These are phyloP conservation scores for Daldinia loculata DNA, from an alignment of 495 filamentous ascomycete genomes.

Conservation along the genomic window DNA sequence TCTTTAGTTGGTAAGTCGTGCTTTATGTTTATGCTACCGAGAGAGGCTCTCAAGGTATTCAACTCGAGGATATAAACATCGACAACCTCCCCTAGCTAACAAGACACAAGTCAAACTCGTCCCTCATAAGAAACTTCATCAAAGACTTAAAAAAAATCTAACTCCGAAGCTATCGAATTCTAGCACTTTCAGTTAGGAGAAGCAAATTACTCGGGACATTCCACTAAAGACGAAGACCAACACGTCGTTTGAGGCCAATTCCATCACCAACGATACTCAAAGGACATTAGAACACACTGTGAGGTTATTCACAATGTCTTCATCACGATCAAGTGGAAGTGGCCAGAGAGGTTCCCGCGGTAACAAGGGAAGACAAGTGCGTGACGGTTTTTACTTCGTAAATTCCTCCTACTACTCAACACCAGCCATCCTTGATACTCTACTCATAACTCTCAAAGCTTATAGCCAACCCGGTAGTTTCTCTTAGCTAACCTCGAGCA, in stretches of 20 bases:
- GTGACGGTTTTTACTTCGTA: conserved; percentile 44
- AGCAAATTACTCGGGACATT: not conserved
- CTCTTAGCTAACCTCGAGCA: conserved; percentile 12
- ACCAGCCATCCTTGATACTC: not conserved
- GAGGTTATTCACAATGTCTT: conserved; percentile 31
- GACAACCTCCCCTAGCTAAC: not conserved
- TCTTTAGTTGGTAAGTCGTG: not conserved
- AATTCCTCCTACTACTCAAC: conserved; percentile 23
- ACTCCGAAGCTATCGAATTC: not conserved
- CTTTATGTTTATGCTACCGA: not conserved
- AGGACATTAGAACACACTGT: not conserved
- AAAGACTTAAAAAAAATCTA: not conserved
- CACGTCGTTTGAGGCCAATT: not conserved
- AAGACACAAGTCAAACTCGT: conserved; percentile 7
- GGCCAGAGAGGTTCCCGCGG: conserved; percentile 29
- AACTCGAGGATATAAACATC: conserved; percentile 32
- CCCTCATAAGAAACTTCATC: not conserved
- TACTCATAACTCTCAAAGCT: not conserved
- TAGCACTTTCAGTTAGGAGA: not conserved
- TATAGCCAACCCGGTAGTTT: not conserved
- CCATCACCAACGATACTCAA: not conserved
- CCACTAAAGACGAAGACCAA: not conserved
- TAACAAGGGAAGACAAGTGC: conserved; percentile 40
- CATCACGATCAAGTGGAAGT: conserved; percentile 30
- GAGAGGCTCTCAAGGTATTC: not conserved